These are phyloP conservation scores for Populus ilicifolia DNA, from an alignment of 345 rosid species.

Conservation along the genomic window DNA sequence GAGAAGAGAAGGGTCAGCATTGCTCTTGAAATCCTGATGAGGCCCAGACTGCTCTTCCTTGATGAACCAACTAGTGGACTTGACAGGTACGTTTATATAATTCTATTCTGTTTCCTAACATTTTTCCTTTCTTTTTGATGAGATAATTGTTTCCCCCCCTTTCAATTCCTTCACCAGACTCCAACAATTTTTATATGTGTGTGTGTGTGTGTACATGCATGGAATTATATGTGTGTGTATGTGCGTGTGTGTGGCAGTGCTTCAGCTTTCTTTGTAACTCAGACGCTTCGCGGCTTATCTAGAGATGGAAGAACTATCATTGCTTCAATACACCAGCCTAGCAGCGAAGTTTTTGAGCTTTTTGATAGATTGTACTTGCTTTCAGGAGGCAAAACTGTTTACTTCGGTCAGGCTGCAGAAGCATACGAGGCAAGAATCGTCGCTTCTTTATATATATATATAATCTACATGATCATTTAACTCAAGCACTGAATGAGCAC, in stretches of 20 bases:
- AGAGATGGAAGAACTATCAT: slow-evolving; percentile 94
- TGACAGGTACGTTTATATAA: slow-evolving; percentile 50
- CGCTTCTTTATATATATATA: neutral
- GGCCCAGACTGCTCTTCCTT: slow-evolving; percentile 88
- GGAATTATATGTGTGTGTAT: too few relatives aligned
- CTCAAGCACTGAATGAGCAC: neutral
- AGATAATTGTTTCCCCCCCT: too few relatives aligned
- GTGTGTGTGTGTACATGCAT: too few relatives aligned
- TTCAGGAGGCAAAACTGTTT: slow-evolving; percentile 87
- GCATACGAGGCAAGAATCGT: slow-evolving; percentile 67
- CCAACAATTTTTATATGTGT: too few relatives aligned
- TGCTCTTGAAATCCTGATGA: slow-evolving; percentile 89
- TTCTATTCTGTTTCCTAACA: neutral
- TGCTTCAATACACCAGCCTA: slow-evolving; percentile 62
- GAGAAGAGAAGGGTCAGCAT: slow-evolving; percentile 93
- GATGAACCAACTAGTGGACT: slow-evolving; percentile 98
- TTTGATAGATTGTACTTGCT: slow-evolving; percentile 83
- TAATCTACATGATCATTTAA: neutral
- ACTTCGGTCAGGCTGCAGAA: slow-evolving; percentile 77
- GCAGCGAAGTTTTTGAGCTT: slow-evolving; percentile 52
- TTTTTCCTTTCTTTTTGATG: neutral
- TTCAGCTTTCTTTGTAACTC: slow-evolving; percentile 93
- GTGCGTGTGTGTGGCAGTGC: slow-evolving; percentile 47
- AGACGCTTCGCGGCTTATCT: slow-evolving; percentile 73
- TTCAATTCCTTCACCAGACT: too few relatives aligned